Percentiles rank a stretch among this genome's conserved stretches.
Evolutionary conservation across 148 eudicot species (phyloP).

Genomic region (Spergularia marina): DNA sequence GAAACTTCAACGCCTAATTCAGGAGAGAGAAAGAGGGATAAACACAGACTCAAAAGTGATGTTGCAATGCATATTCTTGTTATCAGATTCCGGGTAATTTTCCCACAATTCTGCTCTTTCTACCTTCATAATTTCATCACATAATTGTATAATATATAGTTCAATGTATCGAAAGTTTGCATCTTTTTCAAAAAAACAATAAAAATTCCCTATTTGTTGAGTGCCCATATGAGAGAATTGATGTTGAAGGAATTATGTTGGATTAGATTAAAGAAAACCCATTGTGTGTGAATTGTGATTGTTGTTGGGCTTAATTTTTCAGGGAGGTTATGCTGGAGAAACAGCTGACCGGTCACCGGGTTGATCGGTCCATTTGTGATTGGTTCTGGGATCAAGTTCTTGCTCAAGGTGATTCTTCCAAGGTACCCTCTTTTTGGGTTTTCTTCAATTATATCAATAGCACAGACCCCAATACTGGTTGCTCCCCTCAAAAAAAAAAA

Average conservation of each 20-base stretch:
- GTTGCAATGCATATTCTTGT: conserved; percentile 62
- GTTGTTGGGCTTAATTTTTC: not conserved
- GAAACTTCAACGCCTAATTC: conserved; percentile 1
- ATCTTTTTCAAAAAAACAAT: not conserved
- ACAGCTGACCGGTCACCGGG: conserved; percentile 76
- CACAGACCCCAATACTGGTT: not conserved
- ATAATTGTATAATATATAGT: too few relatives aligned
- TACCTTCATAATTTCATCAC: not conserved
- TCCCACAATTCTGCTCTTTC: not conserved
- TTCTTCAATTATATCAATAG: not conserved
- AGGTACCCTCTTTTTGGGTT: conserved; percentile 38
- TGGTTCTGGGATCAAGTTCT: conserved; percentile 87
- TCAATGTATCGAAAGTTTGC: not conserved
- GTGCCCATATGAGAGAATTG: not conserved
- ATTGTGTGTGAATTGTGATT: not conserved
- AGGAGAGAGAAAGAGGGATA: not conserved
- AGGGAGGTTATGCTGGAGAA: conserved; percentile 93
- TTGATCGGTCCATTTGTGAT: conserved; percentile 80
- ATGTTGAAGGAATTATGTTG: not conserved
- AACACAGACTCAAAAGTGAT: conserved; percentile 20
- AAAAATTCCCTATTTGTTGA: too few relatives aligned
- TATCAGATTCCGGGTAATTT: conserved; percentile 63
- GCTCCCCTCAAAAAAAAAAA: too few relatives aligned
- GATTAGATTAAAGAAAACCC: not conserved
- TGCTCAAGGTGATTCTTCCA: conserved; percentile 69